Percentiles rank a stretch among this genome's conserved stretches.
phyloP scores from a whole-genome alignment of 805 yeast species.

The Nakazawaea ambrosiae region DNA sequence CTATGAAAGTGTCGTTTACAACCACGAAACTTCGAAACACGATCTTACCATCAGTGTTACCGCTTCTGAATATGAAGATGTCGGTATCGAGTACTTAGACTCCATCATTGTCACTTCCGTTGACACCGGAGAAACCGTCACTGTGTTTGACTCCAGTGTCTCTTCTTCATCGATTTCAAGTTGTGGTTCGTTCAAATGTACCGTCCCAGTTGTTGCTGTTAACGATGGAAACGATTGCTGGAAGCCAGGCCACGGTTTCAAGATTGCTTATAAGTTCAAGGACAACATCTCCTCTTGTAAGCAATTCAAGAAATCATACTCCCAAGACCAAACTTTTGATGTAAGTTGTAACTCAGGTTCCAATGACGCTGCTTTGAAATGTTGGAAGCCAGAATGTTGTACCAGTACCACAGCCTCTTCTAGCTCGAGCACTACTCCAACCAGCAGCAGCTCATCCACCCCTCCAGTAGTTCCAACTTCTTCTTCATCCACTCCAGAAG shows the following conservation, averaged over 20 bases:
- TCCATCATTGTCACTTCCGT: neutral
- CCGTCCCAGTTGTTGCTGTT: slow-evolving; percentile 1
- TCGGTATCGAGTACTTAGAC: slow-evolving; percentile 1
- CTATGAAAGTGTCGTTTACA: neutral
- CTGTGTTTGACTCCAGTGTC: neutral
- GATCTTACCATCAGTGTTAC: slow-evolving; percentile 1
- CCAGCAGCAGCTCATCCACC: neutral
- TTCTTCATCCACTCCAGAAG: neutral
- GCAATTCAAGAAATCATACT: neutral
- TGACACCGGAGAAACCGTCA: neutral
- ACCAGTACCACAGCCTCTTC: neutral
- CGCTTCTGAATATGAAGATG: neutral
- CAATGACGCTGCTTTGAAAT: neutral
- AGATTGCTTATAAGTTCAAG: slow-evolving; percentile 1
- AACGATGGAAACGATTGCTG: neutral
- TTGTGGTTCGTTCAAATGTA: neutral
- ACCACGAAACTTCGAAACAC: neutral
- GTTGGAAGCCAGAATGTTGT: slow-evolving; percentile 3
- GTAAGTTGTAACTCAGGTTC: neutral
- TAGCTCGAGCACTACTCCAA: neutral
- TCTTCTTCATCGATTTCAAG: neutral
- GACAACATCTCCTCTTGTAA: neutral
- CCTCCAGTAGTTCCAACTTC: neutral
- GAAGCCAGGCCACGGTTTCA: slow-evolving; percentile 4
- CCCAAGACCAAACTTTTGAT: neutral